These are phyloP conservation scores for Colletotrichum eremochloae DNA, from an alignment of 2,329 filamentous ascomycete genomes.

Conservation along the genomic window DNA sequence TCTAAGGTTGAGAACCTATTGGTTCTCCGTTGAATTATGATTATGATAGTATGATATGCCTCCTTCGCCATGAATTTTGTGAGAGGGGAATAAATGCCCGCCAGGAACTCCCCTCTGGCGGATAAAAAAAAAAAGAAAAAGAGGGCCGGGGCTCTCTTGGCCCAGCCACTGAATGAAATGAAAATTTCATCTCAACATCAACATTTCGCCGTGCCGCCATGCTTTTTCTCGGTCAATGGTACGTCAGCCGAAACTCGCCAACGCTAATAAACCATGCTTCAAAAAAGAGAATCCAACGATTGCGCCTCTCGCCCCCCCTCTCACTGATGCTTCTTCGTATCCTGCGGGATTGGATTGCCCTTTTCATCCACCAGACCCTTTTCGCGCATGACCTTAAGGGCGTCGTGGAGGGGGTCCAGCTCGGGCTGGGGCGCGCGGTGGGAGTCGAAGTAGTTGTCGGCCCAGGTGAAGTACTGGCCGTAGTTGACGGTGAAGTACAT, in stretches of 20 bases:
- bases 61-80: slow-evolving; percentile 8
- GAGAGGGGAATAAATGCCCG: slow-evolving; percentile 1
- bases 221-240: not conserved
- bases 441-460: slow-evolving; percentile 59
- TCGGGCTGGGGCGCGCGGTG: slow-evolving; percentile 58
- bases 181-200: slow-evolving; percentile 16
- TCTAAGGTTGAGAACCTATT: not conserved
- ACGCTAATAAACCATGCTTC: not conserved
- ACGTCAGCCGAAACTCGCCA: not conserved
- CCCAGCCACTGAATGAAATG: slow-evolving; percentile 11
- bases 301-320: not conserved
- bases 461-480: slow-evolving; percentile 64
- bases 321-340: slow-evolving; percentile 45
- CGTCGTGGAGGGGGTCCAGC: slow-evolving; percentile 60
- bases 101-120: slow-evolving; percentile 4
- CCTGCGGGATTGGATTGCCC: slow-evolving; percentile 55
- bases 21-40: slow-evolving; percentile 11
- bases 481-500: slow-evolving; percentile 65
- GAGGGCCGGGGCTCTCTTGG: not conserved
- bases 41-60: slow-evolving; percentile 16
- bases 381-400: slow-evolving; percentile 58
- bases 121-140: not conserved
- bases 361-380: slow-evolving; percentile 60
- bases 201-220: slow-evolving; percentile 16
- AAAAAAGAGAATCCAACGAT: not conserved